Base-by-base conservation (phyloP, 192 early-diverging fungal species). In the Backusella luteola region DNA sequence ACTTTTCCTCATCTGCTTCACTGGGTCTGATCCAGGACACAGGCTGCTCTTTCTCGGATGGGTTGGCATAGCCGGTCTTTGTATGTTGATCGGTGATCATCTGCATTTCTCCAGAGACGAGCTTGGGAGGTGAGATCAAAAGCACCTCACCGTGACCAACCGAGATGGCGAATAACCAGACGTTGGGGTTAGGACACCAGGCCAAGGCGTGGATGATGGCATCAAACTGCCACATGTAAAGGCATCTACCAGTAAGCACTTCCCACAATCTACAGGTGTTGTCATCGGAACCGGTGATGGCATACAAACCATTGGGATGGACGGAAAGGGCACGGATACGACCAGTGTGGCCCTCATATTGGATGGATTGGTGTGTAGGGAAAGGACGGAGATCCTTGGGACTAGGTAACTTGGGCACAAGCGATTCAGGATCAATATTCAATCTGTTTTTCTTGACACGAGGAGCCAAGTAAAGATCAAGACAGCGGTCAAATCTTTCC, bases 401-500 rank as follows among this genome's bases (percentile, higher is more conserved):
- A 67, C 90, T 93, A 34, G 98, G 98, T 32, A 99, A 91, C 83
- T 96, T 96, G 70, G 97, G 98, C 66, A 98, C 92, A 44, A 99
- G 89, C 42, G 92, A 93, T 80, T 98, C 97, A 26, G 94, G 91
- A 79, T 99, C 93, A 71, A 96, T 90, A 56, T 97, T 87, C 67
- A 95, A 80, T 75, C 91, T 92, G 79, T 97, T 96, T 83, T 93
- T 95, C 59, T 89, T 80, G 67, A 94, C 86, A 77, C 98, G 94
- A 34, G 98, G 98, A 34, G 96, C 95, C 68, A 99, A 86, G 79
- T 99, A 99, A 71, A 99, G 85, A 80, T 99, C 98, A 77, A 99
- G 88, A 81, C 96, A 98, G 75, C 98, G 88, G 78, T 98, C 91
- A 84, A 99, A 99, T 63, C 96, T 88, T 82, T 99, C 97, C 79